Evolutionary conservation across 257 asterid genomes (phyloP).

Genomic region (Ehretia macrophylla): DNA sequence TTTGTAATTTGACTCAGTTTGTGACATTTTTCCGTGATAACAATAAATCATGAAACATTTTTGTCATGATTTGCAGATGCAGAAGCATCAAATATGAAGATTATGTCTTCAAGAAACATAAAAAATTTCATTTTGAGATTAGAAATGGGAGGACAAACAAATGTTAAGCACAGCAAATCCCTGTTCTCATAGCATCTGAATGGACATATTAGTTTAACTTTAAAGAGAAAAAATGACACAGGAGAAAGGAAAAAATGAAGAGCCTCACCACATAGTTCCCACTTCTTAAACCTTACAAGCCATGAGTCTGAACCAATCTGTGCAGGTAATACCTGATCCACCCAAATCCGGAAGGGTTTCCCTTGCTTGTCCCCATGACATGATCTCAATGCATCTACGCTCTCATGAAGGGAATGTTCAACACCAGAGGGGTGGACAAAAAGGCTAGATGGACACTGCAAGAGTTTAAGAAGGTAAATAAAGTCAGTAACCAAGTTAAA

Average conservation of each 20-base stretch:
- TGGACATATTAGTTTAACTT: neutral
- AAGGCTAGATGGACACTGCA: slow-evolving; percentile 64
- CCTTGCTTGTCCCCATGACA: slow-evolving; percentile 73
- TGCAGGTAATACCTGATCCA: slow-evolving; percentile 74
- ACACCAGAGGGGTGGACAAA: slow-evolving; percentile 75
- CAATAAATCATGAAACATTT: no score
- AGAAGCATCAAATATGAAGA: no score
- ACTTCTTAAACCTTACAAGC: slow-evolving; percentile 85
- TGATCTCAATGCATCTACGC: slow-evolving; percentile 38
- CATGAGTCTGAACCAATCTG: slow-evolving; percentile 71
- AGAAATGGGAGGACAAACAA: neutral
- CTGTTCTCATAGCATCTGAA: neutral
- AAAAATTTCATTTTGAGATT: neutral
- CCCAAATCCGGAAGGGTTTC: slow-evolving; percentile 70
- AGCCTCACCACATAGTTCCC: slow-evolving; percentile 76
- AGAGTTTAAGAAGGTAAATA: slow-evolving; percentile 11
- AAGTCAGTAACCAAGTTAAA: neutral
- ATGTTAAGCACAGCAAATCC: neutral
- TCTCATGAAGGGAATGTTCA: slow-evolving; percentile 57
- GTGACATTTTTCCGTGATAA: no score
- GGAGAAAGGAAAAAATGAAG: slow-evolving; percentile 3
- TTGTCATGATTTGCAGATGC: no score
- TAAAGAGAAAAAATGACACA: neutral
- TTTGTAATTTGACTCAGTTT: no score
- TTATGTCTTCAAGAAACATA: no score